A percentile compares a stretch with the other conserved stretches of the same genome.
Conservation (phyloP, 192 early-diverging fungal genomes). For the Podochytrium sp. region DNA sequence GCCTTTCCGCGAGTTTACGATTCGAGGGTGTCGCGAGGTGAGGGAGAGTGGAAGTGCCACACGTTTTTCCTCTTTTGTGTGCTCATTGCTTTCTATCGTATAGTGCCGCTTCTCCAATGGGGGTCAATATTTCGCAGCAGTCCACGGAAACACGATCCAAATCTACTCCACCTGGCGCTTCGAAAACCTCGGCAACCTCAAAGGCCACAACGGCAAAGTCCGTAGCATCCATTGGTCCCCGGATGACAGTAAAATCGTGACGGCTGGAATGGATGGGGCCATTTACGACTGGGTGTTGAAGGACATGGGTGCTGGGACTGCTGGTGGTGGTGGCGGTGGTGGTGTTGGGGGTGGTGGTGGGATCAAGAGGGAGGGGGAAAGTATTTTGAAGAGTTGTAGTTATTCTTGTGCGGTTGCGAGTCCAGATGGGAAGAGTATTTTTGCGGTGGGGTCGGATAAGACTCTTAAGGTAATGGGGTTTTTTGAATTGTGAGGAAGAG, state of each 20-base stretch:
- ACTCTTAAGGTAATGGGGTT: slow-evolving; percentile 51
- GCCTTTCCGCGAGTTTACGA: slow-evolving; percentile 59
- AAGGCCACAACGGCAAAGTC: slow-evolving; percentile 69
- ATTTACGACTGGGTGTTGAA: slow-evolving; percentile 63
- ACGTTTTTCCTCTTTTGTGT: neutral
- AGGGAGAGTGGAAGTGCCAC: slow-evolving; percentile 22
- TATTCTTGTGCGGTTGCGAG: slow-evolving; percentile 58
- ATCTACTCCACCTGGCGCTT: slow-evolving; percentile 67
- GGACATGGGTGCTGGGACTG: slow-evolving; percentile 44
- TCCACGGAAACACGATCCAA: slow-evolving; percentile 63
- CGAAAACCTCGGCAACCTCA: slow-evolving; percentile 60
- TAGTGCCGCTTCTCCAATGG: slow-evolving; percentile 64
- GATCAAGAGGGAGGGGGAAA: slow-evolving; percentile 60
- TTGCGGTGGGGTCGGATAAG: slow-evolving; percentile 63
- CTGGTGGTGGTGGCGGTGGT: neutral
- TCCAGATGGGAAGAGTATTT: slow-evolving; percentile 56
- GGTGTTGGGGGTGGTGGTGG: slow-evolving; percentile 36
- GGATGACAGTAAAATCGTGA: slow-evolving; percentile 60
- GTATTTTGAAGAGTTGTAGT: slow-evolving; percentile 61
- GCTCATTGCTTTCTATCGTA: neutral
- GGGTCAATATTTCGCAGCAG: slow-evolving; percentile 65
- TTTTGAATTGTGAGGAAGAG: neutral
- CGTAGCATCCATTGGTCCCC: slow-evolving; percentile 55
- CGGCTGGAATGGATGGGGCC: slow-evolving; percentile 63
- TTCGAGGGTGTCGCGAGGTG: slow-evolving; percentile 65